Percentiles rank a stretch among this genome's conserved stretches.
These are phyloP conservation scores for Rutidosis leptorrhynchoides DNA, from an alignment of 129 eudicot species.

Conservation along the genomic window DNA sequence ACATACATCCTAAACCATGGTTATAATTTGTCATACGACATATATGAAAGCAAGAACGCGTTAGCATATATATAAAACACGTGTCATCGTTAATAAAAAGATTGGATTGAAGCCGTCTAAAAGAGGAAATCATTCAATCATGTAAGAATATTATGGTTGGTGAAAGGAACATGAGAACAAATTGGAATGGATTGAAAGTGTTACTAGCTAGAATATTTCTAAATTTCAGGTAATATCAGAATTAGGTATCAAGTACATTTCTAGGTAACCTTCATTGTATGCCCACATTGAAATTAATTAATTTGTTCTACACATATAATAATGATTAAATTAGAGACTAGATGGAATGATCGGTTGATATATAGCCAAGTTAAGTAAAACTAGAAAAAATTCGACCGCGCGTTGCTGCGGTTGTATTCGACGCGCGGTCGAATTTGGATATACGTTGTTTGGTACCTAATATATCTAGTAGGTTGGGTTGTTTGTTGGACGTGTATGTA, in stretches of 20 bases:
- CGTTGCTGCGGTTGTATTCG: too few species aligned
- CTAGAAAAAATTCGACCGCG: too few species aligned
- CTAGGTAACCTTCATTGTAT: conserved; percentile 32
- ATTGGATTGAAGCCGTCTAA: background rate
- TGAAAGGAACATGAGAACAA: conserved; percentile 52
- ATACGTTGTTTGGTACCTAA: too few species aligned
- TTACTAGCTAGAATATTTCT: background rate
- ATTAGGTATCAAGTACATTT: conserved; percentile 51
- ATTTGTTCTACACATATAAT: background rate
- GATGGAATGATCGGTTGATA: conserved; percentile 5
- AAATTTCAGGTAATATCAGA: conserved; percentile 33
- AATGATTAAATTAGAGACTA: background rate
- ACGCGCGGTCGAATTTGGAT: too few species aligned
- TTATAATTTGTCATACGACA: too few species aligned
- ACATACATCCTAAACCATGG: conserved; percentile 13
- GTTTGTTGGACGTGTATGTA: too few species aligned
- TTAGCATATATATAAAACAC: too few species aligned
- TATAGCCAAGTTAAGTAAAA: background rate
- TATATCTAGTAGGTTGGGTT: too few species aligned
- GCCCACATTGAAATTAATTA: conserved; percentile 13
- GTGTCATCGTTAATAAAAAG: too few species aligned
- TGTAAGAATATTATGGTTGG: conserved; percentile 31
- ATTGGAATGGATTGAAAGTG: conserved; percentile 25
- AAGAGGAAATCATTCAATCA: conserved; percentile 9
- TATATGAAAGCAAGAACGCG: background rate